These are phyloP conservation scores for Scedosporium dehoogii DNA, from an alignment of 2,329 filamentous ascomycete species.

Conservation along the genomic window DNA sequence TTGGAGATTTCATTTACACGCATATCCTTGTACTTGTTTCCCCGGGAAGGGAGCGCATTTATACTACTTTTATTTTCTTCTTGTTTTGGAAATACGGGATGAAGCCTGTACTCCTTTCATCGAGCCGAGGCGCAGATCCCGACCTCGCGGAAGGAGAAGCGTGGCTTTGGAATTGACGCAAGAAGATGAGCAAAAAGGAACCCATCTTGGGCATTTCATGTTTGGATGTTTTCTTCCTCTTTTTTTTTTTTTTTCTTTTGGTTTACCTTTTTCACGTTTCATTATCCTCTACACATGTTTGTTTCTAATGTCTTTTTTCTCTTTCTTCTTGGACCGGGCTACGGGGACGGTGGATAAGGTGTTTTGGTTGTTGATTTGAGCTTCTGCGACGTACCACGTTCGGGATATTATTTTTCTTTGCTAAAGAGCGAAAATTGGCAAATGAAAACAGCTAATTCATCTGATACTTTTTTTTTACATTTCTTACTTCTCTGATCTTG, in stretches of 20 bases:
- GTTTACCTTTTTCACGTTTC: neutral
- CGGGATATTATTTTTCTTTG: neutral
- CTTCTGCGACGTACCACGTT: neutral
- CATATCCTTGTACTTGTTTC: neutral
- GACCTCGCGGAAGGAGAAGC: neutral
- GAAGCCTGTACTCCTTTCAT: neutral
- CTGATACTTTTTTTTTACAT: conserved; percentile 4
- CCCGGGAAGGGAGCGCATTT: neutral
- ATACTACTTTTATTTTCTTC: neutral
- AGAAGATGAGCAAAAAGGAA: neutral
- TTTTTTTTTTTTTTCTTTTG: conserved; percentile 1
- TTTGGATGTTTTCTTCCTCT: no score
- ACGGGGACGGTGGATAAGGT: neutral
- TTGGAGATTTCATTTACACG: neutral
- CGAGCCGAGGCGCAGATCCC: neutral
- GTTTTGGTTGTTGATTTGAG: neutral
- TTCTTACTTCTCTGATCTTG: neutral
- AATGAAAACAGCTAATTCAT: conserved; percentile 3
- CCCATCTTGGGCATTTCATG: neutral
- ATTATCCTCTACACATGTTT: neutral
- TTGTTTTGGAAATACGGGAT: neutral
- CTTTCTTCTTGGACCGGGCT: neutral
- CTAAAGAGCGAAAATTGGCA: conserved; percentile 1
- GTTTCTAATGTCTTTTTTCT: neutral
- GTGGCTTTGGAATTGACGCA: neutral